A percentile compares a stretch with the other conserved stretches of the same genome.
Evolutionary conservation across 805 yeast species (phyloP).

Genomic region (Candida arabinofermentans): DNA sequence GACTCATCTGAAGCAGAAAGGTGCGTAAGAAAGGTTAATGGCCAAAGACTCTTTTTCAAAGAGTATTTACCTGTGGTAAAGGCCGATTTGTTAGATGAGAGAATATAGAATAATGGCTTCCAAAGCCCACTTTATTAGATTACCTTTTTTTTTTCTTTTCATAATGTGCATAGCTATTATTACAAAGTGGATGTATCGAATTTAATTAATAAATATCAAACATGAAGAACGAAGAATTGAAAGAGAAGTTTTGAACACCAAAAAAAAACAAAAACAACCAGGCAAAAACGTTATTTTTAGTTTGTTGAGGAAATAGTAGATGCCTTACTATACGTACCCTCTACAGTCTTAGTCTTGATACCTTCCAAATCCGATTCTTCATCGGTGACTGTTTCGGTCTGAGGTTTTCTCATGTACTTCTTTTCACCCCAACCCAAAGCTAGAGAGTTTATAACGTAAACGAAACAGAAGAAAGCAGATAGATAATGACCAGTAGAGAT

Average conservation of each 20-base stretch:
- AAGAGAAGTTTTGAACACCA: too few relatives aligned
- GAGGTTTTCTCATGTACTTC: slow-evolving; percentile 4
- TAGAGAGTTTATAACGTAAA: slow-evolving; percentile 8
- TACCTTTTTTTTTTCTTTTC: neutral
- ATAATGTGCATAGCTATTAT: too few relatives aligned
- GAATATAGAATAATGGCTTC: neutral
- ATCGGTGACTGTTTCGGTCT: neutral
- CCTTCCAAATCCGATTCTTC: neutral
- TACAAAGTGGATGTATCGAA: too few relatives aligned
- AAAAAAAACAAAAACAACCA: too few relatives aligned
- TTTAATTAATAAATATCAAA: too few relatives aligned
- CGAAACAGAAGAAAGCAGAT: slow-evolving; percentile 13
- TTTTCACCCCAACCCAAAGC: slow-evolving; percentile 7
- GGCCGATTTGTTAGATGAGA: slow-evolving; percentile 31
- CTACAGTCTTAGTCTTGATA: neutral
- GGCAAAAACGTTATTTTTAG: too few relatives aligned
- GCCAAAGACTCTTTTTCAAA: slow-evolving; percentile 32
- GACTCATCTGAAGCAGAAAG: slow-evolving; percentile 42
- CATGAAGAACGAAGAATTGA: too few relatives aligned
- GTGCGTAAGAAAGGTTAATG: slow-evolving; percentile 52
- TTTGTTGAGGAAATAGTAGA: neutral
- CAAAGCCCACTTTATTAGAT: too few relatives aligned
- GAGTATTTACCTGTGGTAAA: slow-evolving; percentile 24
- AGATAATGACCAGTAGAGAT: slow-evolving; percentile 21
- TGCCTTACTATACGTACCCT: neutral